Percentiles rank a stretch among this genome's conserved stretches.
phyloP scores from a whole-genome alignment of 192 early-diverging fungal genomes.

The Dimargaris xerosporica region DNA sequence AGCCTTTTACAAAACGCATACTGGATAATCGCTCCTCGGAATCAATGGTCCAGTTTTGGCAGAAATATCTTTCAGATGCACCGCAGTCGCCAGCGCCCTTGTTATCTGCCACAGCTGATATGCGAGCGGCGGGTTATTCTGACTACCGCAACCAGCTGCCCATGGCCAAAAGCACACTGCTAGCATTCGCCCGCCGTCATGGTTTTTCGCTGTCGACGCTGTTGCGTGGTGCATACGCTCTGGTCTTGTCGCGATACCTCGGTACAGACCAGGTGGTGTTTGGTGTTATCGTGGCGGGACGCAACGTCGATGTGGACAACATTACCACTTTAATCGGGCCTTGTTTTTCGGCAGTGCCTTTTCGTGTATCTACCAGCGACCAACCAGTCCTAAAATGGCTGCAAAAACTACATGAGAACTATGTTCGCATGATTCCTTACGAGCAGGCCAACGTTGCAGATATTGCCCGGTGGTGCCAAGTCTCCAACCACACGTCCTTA shows the following conservation, averaged over 20 bases:
- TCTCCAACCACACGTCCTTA: neutral
- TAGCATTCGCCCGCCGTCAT: neutral
- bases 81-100: neutral
- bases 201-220: neutral
- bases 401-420: neutral
- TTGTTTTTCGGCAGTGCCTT: neutral
- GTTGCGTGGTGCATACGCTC: slow-evolving; percentile 1
- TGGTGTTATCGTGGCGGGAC: neutral
- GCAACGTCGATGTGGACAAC: neutral
- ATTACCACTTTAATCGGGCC: neutral
- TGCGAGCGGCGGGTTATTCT: too few relatives aligned
- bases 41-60: neutral
- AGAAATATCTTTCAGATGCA: neutral
- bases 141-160: neutral
- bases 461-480: neutral
- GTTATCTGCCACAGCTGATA: too few relatives aligned
- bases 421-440: neutral
- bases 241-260: neutral
- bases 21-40: neutral
- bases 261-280: neutral
- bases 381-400: neutral
- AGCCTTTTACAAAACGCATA: too few relatives aligned
- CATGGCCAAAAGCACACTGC: neutral
- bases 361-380: neutral
- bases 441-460: neutral